These are phyloP conservation scores for Holtermanniella nyarrowii DNA, from an alignment of 768 basidiomycete genomes.

Conservation along the genomic window DNA sequence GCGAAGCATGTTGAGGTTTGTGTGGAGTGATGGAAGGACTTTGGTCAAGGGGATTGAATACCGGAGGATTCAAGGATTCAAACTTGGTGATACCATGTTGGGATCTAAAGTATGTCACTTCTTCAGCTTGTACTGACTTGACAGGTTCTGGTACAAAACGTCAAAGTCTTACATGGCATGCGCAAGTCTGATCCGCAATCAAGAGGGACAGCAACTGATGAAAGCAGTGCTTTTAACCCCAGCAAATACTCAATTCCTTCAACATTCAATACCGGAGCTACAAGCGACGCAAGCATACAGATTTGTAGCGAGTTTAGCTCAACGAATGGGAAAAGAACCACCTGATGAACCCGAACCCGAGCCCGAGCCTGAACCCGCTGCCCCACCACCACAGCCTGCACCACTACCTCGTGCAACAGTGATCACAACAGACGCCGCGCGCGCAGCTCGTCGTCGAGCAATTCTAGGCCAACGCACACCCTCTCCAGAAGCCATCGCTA, in stretches of 20 bases:
- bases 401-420: neutral
- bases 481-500: neutral
- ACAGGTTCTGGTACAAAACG: constrained; percentile 62
- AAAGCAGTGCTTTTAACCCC: constrained; percentile 61
- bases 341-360: neutral
- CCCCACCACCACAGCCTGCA: neutral
- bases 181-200: constrained; percentile 5
- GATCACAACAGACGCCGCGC: neutral
- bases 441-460: neutral
- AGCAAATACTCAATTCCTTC: constrained; percentile 45
- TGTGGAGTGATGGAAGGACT: constrained; percentile 66
- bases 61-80: constrained; percentile 53
- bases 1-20: constrained; percentile 63
- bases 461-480: constrained; percentile 1
- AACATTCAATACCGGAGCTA: constrained; percentile 53
- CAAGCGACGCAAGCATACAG: constrained; percentile 51
- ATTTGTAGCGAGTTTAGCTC: constrained; percentile 55
- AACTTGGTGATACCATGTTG: constrained; percentile 63
- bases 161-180: constrained; percentile 57
- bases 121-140: neutral
- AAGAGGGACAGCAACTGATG: neutral
- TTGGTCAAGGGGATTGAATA: constrained; percentile 70
- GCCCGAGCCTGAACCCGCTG: neutral
- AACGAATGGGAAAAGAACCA: constrained; percentile 48
- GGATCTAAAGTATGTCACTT: constrained; percentile 63